Evolutionary conservation across 1,139 yeast species (phyloP).

Genomic region (Pichiaceae sp.): DNA sequence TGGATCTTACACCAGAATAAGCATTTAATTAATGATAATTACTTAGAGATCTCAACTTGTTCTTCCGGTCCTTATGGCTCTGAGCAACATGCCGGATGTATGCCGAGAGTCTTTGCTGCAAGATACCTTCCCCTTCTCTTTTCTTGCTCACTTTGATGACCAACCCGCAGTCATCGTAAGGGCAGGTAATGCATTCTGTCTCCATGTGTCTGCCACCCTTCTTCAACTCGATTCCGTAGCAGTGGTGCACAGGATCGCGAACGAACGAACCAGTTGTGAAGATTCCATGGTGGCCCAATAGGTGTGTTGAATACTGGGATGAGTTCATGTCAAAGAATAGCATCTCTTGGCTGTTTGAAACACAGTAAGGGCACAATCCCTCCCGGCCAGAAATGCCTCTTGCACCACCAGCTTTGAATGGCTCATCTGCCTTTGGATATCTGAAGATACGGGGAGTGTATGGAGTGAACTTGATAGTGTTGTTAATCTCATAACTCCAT

Average conservation of each 20-base stretch:
- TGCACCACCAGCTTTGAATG: slow-evolving; percentile 2
- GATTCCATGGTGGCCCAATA: slow-evolving; percentile 5
- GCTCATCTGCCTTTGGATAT: slow-evolving; percentile 1
- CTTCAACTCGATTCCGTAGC: slow-evolving; percentile 3
- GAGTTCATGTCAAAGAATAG: slow-evolving; percentile 6
- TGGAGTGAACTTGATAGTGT: neutral
- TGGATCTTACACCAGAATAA: slow-evolving; percentile 30
- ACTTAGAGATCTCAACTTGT: neutral
- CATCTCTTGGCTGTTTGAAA: neutral
- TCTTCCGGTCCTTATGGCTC: slow-evolving; percentile 3
- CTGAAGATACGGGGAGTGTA: slow-evolving; percentile 7
- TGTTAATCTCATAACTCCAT: slow-evolving; percentile 2
- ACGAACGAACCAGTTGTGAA: slow-evolving; percentile 6
- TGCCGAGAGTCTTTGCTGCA: slow-evolving; percentile 1
- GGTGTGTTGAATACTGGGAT: slow-evolving; percentile 5
- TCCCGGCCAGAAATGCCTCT: slow-evolving; percentile 4
- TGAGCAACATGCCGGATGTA: slow-evolving; percentile 3
- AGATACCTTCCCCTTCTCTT: neutral
- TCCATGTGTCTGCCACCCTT: neutral
- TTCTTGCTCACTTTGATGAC: slow-evolving; percentile 1
- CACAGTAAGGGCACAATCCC: slow-evolving; percentile 8
- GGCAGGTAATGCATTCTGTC: slow-evolving; percentile 3
- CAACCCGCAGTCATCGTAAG: slow-evolving; percentile 1
- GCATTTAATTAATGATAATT: neutral
- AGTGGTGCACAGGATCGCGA: slow-evolving; percentile 5